Percentiles rank a stretch among this genome's conserved stretches.
These are phyloP conservation scores for Candida mesenterica DNA, from an alignment of 1,139 yeast species.

Conservation along the genomic window DNA sequence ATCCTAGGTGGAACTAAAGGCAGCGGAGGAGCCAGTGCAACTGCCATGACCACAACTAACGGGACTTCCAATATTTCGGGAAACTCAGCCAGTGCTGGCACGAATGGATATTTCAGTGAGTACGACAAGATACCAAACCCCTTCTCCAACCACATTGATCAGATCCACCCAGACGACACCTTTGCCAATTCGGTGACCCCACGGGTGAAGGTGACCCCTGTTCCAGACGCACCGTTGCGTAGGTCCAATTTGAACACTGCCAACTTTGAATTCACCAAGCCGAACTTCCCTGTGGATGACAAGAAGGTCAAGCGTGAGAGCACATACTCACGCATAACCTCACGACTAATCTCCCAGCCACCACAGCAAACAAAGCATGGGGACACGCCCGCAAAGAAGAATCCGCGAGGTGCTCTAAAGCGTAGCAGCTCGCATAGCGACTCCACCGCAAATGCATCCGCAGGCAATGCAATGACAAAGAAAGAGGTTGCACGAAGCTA, in stretches of 20 bases:
- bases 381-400: slow-evolving; percentile 16
- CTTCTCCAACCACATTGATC: slow-evolving; percentile 14
- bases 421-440: slow-evolving; percentile 26
- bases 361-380: slow-evolving; percentile 5
- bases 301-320: slow-evolving; percentile 25
- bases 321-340: slow-evolving; percentile 49
- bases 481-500: slow-evolving; percentile 45
- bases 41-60: not conserved
- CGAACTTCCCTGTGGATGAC: slow-evolving; percentile 26
- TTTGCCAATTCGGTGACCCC: slow-evolving; percentile 42
- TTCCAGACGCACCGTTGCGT: slow-evolving; percentile 57
- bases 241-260: slow-evolving; percentile 33
- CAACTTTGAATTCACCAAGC: slow-evolving; percentile 36
- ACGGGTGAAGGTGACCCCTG: slow-evolving; percentile 36
- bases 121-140: slow-evolving; percentile 9
- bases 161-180: slow-evolving; percentile 23
- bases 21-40: not conserved
- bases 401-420: slow-evolving; percentile 22
- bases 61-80: not conserved
- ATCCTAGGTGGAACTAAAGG: slow-evolving; percentile 7
- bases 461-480: slow-evolving; percentile 10
- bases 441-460: slow-evolving; percentile 1
- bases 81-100: no score
- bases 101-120: slow-evolving; percentile 7
- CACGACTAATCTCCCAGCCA: slow-evolving; percentile 54